Evolutionary conservation across 2,329 filamentous ascomycete genomes (phyloP), one percentile per base, ranked within the genome.

Genomic region (Helicocarpus griseus): DNA sequence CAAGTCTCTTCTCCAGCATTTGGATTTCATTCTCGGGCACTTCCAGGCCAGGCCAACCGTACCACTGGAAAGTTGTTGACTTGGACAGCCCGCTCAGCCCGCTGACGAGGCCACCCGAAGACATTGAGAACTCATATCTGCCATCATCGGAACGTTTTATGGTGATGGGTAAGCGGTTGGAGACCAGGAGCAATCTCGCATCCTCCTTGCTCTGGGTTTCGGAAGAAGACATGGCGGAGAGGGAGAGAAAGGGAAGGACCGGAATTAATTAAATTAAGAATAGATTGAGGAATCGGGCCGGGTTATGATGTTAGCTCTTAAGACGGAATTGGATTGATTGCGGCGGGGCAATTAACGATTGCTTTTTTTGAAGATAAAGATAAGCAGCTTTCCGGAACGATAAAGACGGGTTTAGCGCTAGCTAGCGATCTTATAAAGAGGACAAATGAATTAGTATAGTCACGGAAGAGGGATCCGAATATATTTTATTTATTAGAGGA

Each of bases 61-160:
- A 97, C 93, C 93, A 98, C 69, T 93, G 87, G 71, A 97, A 97
- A 60, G 85, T 91, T 24, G 89, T 95, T 29, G 88, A 86, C 72
- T 96, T 96, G 62, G 87, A 85, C 53, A 97, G 74, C 24, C 93
- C 93, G 59, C 88, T 95, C 55, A 98, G 77, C 19, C 93, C 93
- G 48, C 89, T 95, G 63, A 97, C 93, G 38, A 98, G 80, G 38
- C 93, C 93, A 53, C 93, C 93, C 1, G 93, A 97, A 44, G 91
- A 97, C 87, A 96, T 95, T 67, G 86, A 89, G 70, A 95, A 95
- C 64, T 84, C 81, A 74, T 95, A 98, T 68, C 86, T 85, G 63
- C 89, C 90, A 76, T 95, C 88, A 49, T 93, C 88, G 49, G 85
- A 85, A 59, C 88, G 85, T 74, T 96, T 96, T 73, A 97, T 95